Conservation (phyloP, 768 basidiomycete species). For the Hygrocybe punicea region DNA sequence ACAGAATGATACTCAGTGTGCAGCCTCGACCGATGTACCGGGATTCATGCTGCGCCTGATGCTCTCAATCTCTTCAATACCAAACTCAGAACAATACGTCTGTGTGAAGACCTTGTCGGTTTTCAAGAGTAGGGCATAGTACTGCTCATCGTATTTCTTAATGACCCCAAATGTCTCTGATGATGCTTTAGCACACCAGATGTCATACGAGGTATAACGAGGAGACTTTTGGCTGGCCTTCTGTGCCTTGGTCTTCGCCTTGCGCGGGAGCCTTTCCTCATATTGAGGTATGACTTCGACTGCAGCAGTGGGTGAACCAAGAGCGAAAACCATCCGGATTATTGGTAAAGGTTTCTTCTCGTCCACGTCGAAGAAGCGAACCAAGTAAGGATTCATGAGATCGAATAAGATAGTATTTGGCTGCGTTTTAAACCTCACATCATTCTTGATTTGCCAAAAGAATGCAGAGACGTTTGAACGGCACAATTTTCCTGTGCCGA, state of each 20-base stretch:
- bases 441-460: slow-evolving; percentile 22
- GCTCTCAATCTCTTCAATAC: too few species aligned
- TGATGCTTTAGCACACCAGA: slow-evolving; percentile 16
- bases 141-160: not conserved
- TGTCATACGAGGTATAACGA: slow-evolving; percentile 9
- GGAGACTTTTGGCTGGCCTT: not conserved
- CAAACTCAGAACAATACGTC: too few species aligned
- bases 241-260: not conserved
- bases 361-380: slow-evolving; percentile 15
- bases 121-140: too few species aligned
- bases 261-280: not conserved
- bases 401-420: slow-evolving; percentile 14
- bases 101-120: too few species aligned
- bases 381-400: slow-evolving; percentile 18
- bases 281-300: not conserved
- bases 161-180: not conserved
- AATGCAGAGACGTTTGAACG: slow-evolving; percentile 17
- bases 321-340: slow-evolving; percentile 19
- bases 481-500: slow-evolving; percentile 1
- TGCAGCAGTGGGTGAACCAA: slow-evolving; percentile 8
- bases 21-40: too few species aligned
- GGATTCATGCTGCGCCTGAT: too few species aligned
- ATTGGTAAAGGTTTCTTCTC: slow-evolving; percentile 3
- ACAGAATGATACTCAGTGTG: too few species aligned
- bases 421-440: slow-evolving; percentile 5